phyloP scores from a whole-genome alignment of 1,284 basidiomycete genomes.

The Sanguinoderma infundibulare region DNA sequence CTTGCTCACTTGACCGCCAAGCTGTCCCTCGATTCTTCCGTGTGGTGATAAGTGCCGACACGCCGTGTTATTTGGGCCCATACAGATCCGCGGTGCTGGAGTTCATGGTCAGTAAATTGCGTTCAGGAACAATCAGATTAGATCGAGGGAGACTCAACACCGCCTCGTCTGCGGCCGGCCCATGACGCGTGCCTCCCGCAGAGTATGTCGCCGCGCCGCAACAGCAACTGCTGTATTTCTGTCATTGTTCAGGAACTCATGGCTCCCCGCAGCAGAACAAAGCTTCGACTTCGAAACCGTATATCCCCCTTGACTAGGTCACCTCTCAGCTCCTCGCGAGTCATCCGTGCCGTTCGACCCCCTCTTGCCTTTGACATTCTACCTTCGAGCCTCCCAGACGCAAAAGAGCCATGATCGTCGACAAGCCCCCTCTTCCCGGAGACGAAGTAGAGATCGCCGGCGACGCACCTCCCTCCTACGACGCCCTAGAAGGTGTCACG shows the following conservation, averaged over 20 bases:
- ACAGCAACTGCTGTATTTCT: not conserved
- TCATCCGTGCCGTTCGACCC: not conserved
- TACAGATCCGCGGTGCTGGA: too few relatives aligned
- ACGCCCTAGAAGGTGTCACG: constrained; percentile 23
- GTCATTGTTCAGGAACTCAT: not conserved
- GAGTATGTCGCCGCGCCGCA: not conserved
- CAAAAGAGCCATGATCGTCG: constrained; percentile 32
- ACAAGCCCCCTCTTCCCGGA: constrained; percentile 32
- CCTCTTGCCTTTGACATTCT: not conserved
- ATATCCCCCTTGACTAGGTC: not conserved
- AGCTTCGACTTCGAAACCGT: not conserved
- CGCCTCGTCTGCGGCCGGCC: not conserved
- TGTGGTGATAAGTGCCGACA: too few relatives aligned
- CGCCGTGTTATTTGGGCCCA: too few relatives aligned
- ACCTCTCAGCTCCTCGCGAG: not conserved
- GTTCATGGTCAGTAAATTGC: too few relatives aligned
- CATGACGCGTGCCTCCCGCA: not conserved
- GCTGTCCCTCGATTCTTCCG: too few relatives aligned
- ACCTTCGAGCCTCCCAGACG: not conserved
- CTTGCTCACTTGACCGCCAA: too few relatives aligned
- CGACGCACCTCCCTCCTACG: constrained; percentile 39
- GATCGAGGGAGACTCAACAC: too few relatives aligned
- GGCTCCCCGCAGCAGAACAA: not conserved
- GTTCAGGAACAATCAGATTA: too few relatives aligned
- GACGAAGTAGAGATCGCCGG: constrained; percentile 31